Base-by-base conservation (phyloP, 2,329 filamentous ascomycete species). In the Microcyclosporella mali region DNA sequence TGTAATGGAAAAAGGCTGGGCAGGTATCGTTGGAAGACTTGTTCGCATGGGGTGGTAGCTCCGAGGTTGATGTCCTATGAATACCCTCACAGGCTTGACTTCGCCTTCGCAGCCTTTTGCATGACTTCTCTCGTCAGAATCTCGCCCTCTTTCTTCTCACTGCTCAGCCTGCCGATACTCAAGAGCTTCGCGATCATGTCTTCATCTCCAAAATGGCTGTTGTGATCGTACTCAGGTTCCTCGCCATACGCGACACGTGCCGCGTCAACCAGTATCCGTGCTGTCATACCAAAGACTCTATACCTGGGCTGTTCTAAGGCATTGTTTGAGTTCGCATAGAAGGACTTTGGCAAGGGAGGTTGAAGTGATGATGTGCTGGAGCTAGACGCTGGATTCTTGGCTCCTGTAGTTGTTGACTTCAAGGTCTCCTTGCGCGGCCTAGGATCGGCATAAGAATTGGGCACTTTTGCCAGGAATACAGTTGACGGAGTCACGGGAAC, bases 251-350 rank as follows among this genome's bases (percentile, higher is more conserved):
- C 90, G 14, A 94, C 75, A 49, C 86, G 74, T 27, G 90, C 89
- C 3, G 85, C 84, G 66, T 97, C 90, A 4, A 95, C 86, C 41
- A 95, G 64, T 41, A 97, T 90, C 40, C 88, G 73, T 2, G 88
- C 90, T 40, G 90, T 97, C 87, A 97, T 90, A 12, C 90, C 90
- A 77, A 89, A 95, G 3, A 97, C 88, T 54, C 85, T 81, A 66
- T 92, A 95, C 29, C 62, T 48, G 4, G 60, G 54, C 45, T 62
- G 55, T 17, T 55, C 42, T 18, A 61, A 40, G 12, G 59, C 50
- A 43, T 62, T 56, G 6, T 48, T 51, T 37, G 53, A 46, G 9
- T 49, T 56, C 1, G 43, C 45, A 37, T 61, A 60, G 42, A 61
- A 60, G 2, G 50, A 47, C n/a, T 43, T 43, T 2, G 57, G 56